Base-by-base conservation (phyloP, 768 basidiomycete genomes). In the Lactarius indigo region DNA sequence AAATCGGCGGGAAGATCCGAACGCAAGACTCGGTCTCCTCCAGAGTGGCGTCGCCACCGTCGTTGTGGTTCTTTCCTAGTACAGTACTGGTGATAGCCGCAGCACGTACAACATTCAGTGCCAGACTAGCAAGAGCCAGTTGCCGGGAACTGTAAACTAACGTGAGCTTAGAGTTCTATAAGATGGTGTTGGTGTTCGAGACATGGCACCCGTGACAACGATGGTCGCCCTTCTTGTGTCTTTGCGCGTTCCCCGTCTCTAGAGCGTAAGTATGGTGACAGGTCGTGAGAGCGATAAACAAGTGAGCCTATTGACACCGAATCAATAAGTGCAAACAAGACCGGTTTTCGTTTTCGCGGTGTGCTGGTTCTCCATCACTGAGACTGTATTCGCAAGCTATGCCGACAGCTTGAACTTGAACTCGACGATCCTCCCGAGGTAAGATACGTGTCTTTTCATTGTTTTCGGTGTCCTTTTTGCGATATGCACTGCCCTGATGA, bases 211-310 rank as follows among this genome's bases (percentile, higher is more conserved):
- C 42, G 42, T 75, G 85, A 61, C 88, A 91, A 70, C 89, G 84
- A 33, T 90, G 81, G 1, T 90, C 88, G 35, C 82, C 31, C 85
- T 81, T 76, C 94, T 89, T 7, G 93, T 89, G 23, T 83, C 93
- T 89, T 74, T 89, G 87, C 0, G 94, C 89, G 66, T 88, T 94
- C 42, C 95, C 93, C 0, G 94, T 94, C 77, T 96, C 93, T 20
- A 92, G 94, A 3, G 92, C 92, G 90, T 79, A 58, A 88, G 39
- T 35, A 20, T 47, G 68, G 68, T 17, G 57, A 55, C n/a, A 50
- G 5, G 33, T 44, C 37, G 28, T 52, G 47, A 47, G n/a, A 7
- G 20, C 18, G 1, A n/a, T 3, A n/a, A 20, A n/a, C n/a, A 9
- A 47, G 47, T 35, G n/a, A n/a, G n/a, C n/a, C n/a, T 47, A 9